Evolutionary conservation across 2,329 filamentous ascomycete genomes (phyloP).

Genomic region (Monosporascus sp.): DNA sequence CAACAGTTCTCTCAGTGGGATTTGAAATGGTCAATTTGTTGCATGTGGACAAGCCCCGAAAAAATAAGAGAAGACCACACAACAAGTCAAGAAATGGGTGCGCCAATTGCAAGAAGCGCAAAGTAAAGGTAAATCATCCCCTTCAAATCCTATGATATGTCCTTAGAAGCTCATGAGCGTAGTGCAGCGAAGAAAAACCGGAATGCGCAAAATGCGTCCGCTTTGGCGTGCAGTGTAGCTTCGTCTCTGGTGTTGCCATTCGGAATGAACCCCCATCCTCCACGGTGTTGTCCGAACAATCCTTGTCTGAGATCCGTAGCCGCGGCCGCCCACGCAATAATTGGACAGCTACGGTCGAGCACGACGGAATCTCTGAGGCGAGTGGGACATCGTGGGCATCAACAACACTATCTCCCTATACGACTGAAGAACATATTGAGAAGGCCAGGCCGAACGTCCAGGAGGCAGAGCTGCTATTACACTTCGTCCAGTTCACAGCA

Average conservation of each 20-base stretch:
- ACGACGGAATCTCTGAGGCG: not conserved
- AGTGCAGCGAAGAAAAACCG: constrained; percentile 29
- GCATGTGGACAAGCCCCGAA: too few relatives aligned
- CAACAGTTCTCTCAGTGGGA: too few relatives aligned
- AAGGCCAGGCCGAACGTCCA: not conserved
- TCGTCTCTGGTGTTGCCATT: constrained; percentile 9
- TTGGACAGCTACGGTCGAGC: not conserved
- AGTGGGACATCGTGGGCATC: not conserved
- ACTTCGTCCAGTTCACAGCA: constrained; percentile 22
- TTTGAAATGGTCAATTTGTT: too few relatives aligned
- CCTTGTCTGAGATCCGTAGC: not conserved
- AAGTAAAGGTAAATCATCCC: constrained; percentile 23
- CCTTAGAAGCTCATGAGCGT: not conserved
- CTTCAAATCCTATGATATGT: not conserved
- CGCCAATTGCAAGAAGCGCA: constrained; percentile 27
- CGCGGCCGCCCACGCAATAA: not conserved
- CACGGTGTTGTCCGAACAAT: not conserved
- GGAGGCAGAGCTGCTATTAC: constrained; percentile 26
- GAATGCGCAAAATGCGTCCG: constrained; percentile 27
- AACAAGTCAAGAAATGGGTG: constrained; percentile 25
- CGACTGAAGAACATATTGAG: constrained; percentile 1
- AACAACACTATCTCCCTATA: constrained; percentile 14
- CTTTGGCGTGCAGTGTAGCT: constrained; percentile 26
- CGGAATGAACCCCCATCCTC: not conserved
- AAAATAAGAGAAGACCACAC: not conserved